Evolutionary conservation across 129 eudicot species (phyloP), one percentile per base, ranked within the genome.

Genomic region (Glebionis coronaria): DNA sequence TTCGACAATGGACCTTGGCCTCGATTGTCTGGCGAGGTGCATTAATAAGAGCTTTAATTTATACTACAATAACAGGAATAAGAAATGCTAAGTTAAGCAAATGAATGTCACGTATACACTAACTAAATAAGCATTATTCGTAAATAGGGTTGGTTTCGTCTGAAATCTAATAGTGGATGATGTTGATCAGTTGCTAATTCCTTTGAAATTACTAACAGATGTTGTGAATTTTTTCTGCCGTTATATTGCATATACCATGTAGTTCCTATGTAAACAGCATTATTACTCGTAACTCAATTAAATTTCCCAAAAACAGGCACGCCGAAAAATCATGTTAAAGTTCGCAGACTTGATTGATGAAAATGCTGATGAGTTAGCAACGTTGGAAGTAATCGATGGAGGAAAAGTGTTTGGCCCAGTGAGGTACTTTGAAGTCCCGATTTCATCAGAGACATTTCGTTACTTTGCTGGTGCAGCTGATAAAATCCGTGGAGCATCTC

Each of bases 1-100:
- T 93, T 93, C 50, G 96, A 93, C 76, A 71, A 84, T 51, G 98
- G 98, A 44, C 88, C 95, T 0, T 93, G 98, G 98, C 96, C 98
- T 16, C 95, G 98, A 11, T 57, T 93, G 80, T 71, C 98, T 9
- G 95, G 91, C 53, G 57, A 65, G 67, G 97, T 90, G 84, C 27
- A 16, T 71, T 11, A 51, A 29, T 63, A 16, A 11, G 42, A 10
- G 12, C 42, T 40, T 12, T 40, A 16, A 23, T 23, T 0, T 23
- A 23, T 23, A 23, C 2, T 45, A 45, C 0, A 9, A 45, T 45
- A 45, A 2, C 15, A 45, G 4, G 2, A 9, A 45, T 8, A 9
- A 2, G 2, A 15, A 50, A 50, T 13, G 55, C 16, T 50, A 19
- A n/a, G n/a, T n/a, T n/a, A n/a, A n/a, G n/a, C n/a, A 50, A 50